Conservation (phyloP, 140 eudicot species). For the Stevia rebaudiana region DNA sequence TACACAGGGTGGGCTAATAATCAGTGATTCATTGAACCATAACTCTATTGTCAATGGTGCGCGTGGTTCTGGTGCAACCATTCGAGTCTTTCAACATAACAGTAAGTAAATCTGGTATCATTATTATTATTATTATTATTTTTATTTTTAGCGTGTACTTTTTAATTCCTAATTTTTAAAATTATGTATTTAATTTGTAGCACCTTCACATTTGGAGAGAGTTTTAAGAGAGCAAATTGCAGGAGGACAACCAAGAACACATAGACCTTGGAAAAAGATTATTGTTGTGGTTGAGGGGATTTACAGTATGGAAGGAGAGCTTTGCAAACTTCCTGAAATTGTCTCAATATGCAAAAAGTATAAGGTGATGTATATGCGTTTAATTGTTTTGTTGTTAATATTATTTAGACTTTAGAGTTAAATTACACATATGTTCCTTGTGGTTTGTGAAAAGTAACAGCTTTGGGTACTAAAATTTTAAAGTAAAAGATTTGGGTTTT, state of each 20-base stretch:
- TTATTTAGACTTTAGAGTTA: no score
- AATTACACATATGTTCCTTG: no score
- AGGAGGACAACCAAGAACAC: slow-evolving; percentile 98
- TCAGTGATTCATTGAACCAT: slow-evolving; percentile 92
- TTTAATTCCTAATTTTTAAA: not conserved
- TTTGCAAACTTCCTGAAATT: slow-evolving; percentile 94
- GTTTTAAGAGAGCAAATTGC: slow-evolving; percentile 93
- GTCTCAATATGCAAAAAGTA: slow-evolving; percentile 91
- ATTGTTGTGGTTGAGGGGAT: slow-evolving; percentile 95
- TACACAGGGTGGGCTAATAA: slow-evolving; percentile 80
- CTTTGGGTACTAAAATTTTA: no score
- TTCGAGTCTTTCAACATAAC: slow-evolving; percentile 91
- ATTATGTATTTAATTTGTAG: slow-evolving; percentile 21
- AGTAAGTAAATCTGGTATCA: slow-evolving; percentile 39
- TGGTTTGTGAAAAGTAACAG: no score
- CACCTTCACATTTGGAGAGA: slow-evolving; percentile 84
- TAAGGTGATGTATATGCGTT: slow-evolving; percentile 41
- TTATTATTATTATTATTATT: no score
- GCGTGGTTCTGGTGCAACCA: slow-evolving; percentile 90
- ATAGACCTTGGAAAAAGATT: slow-evolving; percentile 96
- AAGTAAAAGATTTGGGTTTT: no score
- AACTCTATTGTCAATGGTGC: slow-evolving; percentile 97
- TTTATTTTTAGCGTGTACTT: not conserved
- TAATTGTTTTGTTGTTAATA: not conserved
- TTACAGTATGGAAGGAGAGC: slow-evolving; percentile 98